A percentile compares a stretch with the other conserved stretches of the same genome.
These are phyloP conservation scores for Podospora pseudocomata DNA, from an alignment of 495 filamentous ascomycete genomes.

Conservation along the genomic window DNA sequence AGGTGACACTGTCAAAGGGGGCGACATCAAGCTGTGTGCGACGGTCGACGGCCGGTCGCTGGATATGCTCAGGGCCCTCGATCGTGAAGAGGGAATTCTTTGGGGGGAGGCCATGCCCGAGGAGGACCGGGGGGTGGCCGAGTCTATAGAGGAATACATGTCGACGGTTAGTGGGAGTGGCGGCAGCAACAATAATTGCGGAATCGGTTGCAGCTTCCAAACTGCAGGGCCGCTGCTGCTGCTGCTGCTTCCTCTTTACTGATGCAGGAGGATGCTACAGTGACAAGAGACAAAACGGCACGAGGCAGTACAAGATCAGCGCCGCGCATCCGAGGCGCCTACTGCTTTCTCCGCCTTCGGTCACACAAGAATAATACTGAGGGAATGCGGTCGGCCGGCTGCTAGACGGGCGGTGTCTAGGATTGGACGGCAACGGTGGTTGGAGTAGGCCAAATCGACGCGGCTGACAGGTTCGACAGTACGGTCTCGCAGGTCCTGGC, in stretches of 20 bases:
- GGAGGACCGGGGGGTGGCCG: slow-evolving; percentile 40
- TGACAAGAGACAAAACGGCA: slow-evolving; percentile 12
- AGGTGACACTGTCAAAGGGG: slow-evolving; percentile 66
- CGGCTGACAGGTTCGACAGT: background rate
- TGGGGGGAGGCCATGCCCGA: slow-evolving; percentile 38
- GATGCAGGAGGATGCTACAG: slow-evolving; percentile 15
- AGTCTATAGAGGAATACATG: slow-evolving; percentile 28
- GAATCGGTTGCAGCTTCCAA: slow-evolving; percentile 6
- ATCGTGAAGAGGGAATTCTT: slow-evolving; percentile 34
- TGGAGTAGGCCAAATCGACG: slow-evolving; percentile 1
- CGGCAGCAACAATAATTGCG: slow-evolving; percentile 8
- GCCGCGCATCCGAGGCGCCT: slow-evolving; percentile 17
- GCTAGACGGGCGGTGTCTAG: background rate
- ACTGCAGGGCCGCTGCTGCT: slow-evolving; percentile 21
- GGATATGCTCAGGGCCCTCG: slow-evolving; percentile 51
- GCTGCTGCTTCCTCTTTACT: slow-evolving; percentile 1
- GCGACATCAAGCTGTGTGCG: slow-evolving; percentile 53
- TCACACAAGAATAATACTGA: slow-evolving; percentile 14
- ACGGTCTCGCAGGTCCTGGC: slow-evolving; percentile 10
- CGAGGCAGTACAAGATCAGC: background rate
- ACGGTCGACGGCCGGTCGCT: slow-evolving; percentile 52
- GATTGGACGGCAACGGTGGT: background rate
- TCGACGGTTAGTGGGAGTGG: slow-evolving; percentile 21
- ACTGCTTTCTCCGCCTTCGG: background rate
- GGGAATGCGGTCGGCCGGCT: background rate